These are phyloP conservation scores for Gossypium davidsonii DNA, from an alignment of 441 rosid species.

Conservation along the genomic window DNA sequence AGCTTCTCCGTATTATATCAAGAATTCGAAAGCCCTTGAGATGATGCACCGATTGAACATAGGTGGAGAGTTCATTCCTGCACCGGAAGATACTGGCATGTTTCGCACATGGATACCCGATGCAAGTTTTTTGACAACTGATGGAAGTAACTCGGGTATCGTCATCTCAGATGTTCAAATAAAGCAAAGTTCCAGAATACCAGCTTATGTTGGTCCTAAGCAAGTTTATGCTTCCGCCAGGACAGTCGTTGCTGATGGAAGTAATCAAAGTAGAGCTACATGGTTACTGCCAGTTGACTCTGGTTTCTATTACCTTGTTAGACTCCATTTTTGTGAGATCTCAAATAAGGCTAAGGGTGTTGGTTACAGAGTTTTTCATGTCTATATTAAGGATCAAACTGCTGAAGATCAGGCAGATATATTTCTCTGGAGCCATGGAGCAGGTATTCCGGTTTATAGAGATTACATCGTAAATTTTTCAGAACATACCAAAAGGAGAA, in stretches of 20 bases:
- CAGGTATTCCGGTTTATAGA: not conserved
- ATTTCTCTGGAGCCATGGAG: not conserved
- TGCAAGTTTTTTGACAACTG: not conserved
- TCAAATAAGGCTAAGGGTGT: not conserved
- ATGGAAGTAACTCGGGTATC: not conserved
- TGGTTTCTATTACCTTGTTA: slow-evolving; percentile 8
- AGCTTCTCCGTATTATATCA: not conserved
- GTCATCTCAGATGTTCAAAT: not conserved
- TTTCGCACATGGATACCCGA: not conserved
- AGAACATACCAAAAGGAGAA: not conserved
- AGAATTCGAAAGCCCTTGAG: not conserved
- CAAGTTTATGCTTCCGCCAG: not conserved
- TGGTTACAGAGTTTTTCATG: not conserved
- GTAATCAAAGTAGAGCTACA: not conserved
- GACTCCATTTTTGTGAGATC: slow-evolving; percentile 4
- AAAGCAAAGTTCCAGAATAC: not conserved
- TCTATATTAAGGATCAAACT: not conserved
- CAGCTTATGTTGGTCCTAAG: not conserved
- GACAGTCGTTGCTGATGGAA: not conserved
- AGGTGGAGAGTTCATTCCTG: not conserved
- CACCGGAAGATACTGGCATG: not conserved
- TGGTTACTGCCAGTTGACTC: slow-evolving; percentile 2
- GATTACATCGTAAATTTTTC: not conserved
- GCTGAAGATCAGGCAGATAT: not conserved
- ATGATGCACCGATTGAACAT: not conserved